phyloP scores from a whole-genome alignment of 73 alveolate species.

The Durusdinium trenchii region DNA sequence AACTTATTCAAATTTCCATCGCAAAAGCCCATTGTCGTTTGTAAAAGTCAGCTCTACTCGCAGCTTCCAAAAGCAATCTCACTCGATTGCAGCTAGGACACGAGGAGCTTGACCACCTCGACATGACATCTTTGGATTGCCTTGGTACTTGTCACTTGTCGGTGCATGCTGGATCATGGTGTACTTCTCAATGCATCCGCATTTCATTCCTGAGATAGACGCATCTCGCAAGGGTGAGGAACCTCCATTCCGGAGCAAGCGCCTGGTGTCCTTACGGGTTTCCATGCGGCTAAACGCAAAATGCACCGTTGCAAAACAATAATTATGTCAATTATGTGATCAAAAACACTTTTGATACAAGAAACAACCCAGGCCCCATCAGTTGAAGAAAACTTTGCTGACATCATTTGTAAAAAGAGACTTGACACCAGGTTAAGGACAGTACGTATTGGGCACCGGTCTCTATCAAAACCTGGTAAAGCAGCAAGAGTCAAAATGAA shows the following conservation, averaged over 20 bases:
- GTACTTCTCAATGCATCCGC: neutral
- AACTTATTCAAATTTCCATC: too few relatives aligned
- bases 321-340: neutral
- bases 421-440: neutral
- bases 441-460: constrained; percentile 70
- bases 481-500: neutral
- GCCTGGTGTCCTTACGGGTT: constrained; percentile 33
- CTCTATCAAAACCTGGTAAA: constrained; percentile 43
- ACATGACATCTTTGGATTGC: constrained; percentile 83
- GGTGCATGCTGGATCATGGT: neutral
- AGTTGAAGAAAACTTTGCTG: too few relatives aligned
- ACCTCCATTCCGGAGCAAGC: constrained; percentile 31
- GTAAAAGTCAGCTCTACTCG: too few relatives aligned
- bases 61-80: neutral
- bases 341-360: too few relatives aligned
- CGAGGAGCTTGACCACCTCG: constrained; percentile 70
- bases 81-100: neutral
- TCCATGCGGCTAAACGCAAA: neutral
- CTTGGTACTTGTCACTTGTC: neutral
- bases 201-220: neutral
- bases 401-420: neutral
- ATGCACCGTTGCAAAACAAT: neutral
- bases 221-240: constrained; percentile 71
- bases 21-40: too few relatives aligned
- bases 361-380: too few relatives aligned